Conservation (phyloP, 805 yeast genomes). For the Dipodascopsis tothii region DNA sequence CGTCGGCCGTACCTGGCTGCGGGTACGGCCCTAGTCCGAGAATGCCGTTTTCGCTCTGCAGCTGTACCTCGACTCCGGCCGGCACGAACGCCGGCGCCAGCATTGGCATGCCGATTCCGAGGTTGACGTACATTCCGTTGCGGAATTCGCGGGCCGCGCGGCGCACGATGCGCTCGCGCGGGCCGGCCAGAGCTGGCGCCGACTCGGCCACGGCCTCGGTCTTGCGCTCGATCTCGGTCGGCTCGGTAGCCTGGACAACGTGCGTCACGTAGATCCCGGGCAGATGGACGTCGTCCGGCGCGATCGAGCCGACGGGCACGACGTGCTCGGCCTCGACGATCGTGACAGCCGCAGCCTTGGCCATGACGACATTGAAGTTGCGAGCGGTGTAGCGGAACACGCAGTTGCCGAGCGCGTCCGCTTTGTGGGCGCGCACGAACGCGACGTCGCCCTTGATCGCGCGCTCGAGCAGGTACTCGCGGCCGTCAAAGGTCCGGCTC, state of each 20-base stretch:
- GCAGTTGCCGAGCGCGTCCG: constrained; percentile 42
- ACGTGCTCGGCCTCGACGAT: constrained; percentile 46
- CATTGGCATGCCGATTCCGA: constrained; percentile 47
- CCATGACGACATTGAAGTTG: constrained; percentile 42
- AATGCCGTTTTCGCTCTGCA: constrained; percentile 45
- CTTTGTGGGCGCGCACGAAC: constrained; percentile 41
- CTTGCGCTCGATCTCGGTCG: constrained; percentile 37
- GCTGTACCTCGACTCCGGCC: constrained; percentile 32
- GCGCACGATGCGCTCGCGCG: constrained; percentile 34
- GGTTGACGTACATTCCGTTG: constrained; percentile 39
- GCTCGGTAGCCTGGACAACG: constrained; percentile 35
- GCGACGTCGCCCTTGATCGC: constrained; percentile 43
- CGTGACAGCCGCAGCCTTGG: constrained; percentile 39
- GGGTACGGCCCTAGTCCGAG: constrained; percentile 45
- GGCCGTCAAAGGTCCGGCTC: constrained; percentile 37
- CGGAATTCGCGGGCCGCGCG: constrained; percentile 43
- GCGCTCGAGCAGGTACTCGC: constrained; percentile 38
- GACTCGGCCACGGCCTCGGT: constrained; percentile 1
- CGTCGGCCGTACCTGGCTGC: constrained; percentile 35
- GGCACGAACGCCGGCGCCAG: constrained; percentile 39
- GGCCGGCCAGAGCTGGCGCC: constrained; percentile 12
- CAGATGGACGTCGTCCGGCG: constrained; percentile 41
- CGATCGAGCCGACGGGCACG: constrained; percentile 40
- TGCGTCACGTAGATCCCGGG: constrained; percentile 40
- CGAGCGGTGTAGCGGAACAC: constrained; percentile 41